These are phyloP conservation scores for Pythium utonaiense DNA, from an alignment of 352 stramenopile species.

Conservation along the genomic window DNA sequence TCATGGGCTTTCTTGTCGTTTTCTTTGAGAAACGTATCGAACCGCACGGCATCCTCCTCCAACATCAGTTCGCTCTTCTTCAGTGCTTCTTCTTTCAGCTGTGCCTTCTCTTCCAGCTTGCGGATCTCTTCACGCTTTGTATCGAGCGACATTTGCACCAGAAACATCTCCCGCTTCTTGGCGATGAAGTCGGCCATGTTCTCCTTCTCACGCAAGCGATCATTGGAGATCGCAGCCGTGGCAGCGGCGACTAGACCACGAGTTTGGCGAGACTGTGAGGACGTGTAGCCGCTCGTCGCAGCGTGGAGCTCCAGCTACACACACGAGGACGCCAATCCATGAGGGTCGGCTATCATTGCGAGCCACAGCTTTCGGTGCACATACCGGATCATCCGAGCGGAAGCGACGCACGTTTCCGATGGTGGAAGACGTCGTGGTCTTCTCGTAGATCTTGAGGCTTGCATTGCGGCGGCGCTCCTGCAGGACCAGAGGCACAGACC, in stretches of 20 bases:
- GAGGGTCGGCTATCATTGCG: no score
- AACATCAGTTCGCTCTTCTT: slow-evolving; percentile 95
- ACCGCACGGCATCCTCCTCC: slow-evolving; percentile 93
- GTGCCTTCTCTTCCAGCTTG: slow-evolving; percentile 95
- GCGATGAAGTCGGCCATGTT: slow-evolving; percentile 95
- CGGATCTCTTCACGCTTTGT: slow-evolving; percentile 96
- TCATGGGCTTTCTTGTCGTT: slow-evolving; percentile 97
- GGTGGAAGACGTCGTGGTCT: slow-evolving; percentile 75
- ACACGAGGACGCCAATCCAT: no score
- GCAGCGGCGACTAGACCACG: slow-evolving; percentile 74
- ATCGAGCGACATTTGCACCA: slow-evolving; percentile 94
- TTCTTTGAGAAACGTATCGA: slow-evolving; percentile 97
- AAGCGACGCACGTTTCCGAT: slow-evolving; percentile 82
- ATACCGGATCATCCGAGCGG: slow-evolving; percentile 56
- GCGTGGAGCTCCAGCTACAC: slow-evolving; percentile 15
- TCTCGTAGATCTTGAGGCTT: slow-evolving; percentile 88
- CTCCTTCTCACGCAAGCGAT: slow-evolving; percentile 91
- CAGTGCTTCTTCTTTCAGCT: slow-evolving; percentile 93
- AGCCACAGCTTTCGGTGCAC: no score
- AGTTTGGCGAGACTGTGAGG: slow-evolving; percentile 69
- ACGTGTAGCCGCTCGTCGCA: slow-evolving; percentile 45
- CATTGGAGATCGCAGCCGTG: slow-evolving; percentile 76
- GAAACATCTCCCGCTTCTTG: slow-evolving; percentile 97
- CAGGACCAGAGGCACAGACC: background rate
- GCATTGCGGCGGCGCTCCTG: slow-evolving; percentile 59